Conservation (phyloP, 306 rosid species). For the Crotalaria pallida region DNA sequence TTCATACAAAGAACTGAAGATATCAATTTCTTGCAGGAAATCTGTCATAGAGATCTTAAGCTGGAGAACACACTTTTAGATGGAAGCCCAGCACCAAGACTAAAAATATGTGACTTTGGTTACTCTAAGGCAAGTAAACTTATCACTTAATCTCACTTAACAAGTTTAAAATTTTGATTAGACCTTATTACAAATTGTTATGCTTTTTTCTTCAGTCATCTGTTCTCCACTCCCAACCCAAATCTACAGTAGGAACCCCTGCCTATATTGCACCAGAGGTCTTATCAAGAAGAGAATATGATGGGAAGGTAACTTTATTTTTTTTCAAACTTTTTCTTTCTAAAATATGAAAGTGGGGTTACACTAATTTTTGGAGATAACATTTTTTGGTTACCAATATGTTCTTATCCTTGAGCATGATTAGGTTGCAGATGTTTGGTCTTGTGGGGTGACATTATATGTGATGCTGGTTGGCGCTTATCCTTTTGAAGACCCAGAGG, state of each 20-base stretch:
- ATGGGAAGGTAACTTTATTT: slow-evolving; percentile 65
- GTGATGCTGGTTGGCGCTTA: slow-evolving; percentile 99
- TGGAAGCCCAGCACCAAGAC: slow-evolving; percentile 88
- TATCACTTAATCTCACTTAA: not conserved
- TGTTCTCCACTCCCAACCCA: slow-evolving; percentile 94
- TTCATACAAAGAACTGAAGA: not conserved
- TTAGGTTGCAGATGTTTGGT: slow-evolving; percentile 99
- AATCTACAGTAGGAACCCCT: slow-evolving; percentile 98
- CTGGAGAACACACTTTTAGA: slow-evolving; percentile 95
- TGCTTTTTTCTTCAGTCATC: slow-evolving; percentile 60
- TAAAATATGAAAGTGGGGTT: not conserved
- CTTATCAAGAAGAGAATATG: slow-evolving; percentile 74
- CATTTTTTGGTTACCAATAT: slow-evolving; percentile 19
- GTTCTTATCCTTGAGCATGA: slow-evolving; percentile 29
- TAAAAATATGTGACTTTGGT: slow-evolving; percentile 95
- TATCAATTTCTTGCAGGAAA: slow-evolving; percentile 51
- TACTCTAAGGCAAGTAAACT: slow-evolving; percentile 73
- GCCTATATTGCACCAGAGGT: slow-evolving; percentile 99
- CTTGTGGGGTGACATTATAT: slow-evolving; percentile 97
- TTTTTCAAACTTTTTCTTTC: not conserved
- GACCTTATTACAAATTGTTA: not conserved
- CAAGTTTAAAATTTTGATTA: not conserved
- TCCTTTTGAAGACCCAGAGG: slow-evolving; percentile 98
- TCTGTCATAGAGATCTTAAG: slow-evolving; percentile 98
- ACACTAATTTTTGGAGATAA: slow-evolving; percentile 19